phyloP scores from a whole-genome alignment of 257 asterid genomes.

The Catharanthus roseus region DNA sequence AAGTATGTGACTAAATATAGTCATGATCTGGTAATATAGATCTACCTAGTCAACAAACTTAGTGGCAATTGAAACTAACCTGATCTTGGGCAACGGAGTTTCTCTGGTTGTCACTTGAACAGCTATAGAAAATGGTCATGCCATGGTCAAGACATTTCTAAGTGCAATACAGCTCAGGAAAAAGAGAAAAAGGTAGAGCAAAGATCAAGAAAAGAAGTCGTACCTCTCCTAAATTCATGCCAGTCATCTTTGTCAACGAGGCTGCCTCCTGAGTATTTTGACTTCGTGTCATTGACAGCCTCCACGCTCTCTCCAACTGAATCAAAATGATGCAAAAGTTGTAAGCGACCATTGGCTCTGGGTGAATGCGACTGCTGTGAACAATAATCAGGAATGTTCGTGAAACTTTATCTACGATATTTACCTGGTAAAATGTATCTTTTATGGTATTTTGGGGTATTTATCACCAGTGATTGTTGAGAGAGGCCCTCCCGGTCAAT shows the following conservation, averaged over 20 bases:
- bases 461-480: conserved; percentile 80
- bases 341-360: not conserved
- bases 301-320: conserved; percentile 71
- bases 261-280: conserved; percentile 55
- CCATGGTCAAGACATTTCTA: conserved; percentile 2
- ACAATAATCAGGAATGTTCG: not conserved
- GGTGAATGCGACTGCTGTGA: not conserved
- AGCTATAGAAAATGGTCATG: conserved; percentile 32
- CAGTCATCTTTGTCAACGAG: conserved; percentile 60
- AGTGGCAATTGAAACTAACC: conserved; percentile 30
- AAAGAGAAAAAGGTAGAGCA: not conserved
- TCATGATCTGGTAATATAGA: not conserved
- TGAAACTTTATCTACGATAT: not conserved
- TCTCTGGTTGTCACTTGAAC: conserved; percentile 61
- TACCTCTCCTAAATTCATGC: conserved; percentile 75
- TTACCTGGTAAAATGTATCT: conserved; percentile 84
- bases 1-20: not conserved
- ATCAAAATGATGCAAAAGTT: not conserved
- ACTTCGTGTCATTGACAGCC: conserved; percentile 38
- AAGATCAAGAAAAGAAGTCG: not conserved
- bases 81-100: conserved; percentile 43
- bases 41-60: too few relatives aligned
- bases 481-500: conserved; percentile 81
- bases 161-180: not conserved
- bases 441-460: conserved; percentile 79